These are phyloP conservation scores for Asterochloris erici DNA, from an alignment of 139 green algal species.

Conservation along the genomic window DNA sequence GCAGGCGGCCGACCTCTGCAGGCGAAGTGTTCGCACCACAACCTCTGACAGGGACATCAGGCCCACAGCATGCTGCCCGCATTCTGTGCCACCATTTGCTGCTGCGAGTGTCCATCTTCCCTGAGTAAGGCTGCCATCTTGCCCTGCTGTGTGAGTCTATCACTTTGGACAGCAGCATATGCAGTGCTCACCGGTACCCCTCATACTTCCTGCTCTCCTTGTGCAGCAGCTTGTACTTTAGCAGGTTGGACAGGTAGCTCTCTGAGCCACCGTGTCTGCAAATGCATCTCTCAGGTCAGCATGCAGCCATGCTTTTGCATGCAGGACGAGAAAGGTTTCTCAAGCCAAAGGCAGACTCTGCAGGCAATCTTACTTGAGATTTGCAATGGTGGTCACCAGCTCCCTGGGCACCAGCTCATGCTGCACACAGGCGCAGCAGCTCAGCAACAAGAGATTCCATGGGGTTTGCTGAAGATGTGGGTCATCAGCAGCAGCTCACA, in stretches of 20 bases:
- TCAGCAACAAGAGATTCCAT: neutral
- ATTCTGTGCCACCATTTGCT: no score
- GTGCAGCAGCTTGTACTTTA: conserved; percentile 96
- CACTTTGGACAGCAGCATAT: no score
- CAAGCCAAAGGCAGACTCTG: neutral
- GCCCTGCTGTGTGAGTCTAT: no score
- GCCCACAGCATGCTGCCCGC: no score
- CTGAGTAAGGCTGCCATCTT: no score
- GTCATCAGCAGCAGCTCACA: conserved; percentile 34
- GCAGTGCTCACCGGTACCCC: conserved; percentile 63
- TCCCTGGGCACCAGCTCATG: conserved; percentile 93
- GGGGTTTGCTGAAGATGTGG: neutral
- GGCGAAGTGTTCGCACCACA: no score
- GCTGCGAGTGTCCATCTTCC: no score
- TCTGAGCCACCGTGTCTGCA: conserved; percentile 78
- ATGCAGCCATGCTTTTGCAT: neutral
- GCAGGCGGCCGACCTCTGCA: no score
- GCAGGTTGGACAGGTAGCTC: conserved; percentile 77
- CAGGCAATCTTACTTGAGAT: conserved; percentile 70
- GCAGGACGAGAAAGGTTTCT: neutral
- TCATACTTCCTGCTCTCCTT: conserved; percentile 90
- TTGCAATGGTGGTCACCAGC: conserved; percentile 89
- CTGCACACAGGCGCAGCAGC: conserved; percentile 42
- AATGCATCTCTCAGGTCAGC: neutral
- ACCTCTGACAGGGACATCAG: no score